Percentiles rank a stretch among this genome's conserved stretches.
Conservation (phyloP, 2,329 filamentous ascomycete genomes). For the Fusarium scirpi region DNA sequence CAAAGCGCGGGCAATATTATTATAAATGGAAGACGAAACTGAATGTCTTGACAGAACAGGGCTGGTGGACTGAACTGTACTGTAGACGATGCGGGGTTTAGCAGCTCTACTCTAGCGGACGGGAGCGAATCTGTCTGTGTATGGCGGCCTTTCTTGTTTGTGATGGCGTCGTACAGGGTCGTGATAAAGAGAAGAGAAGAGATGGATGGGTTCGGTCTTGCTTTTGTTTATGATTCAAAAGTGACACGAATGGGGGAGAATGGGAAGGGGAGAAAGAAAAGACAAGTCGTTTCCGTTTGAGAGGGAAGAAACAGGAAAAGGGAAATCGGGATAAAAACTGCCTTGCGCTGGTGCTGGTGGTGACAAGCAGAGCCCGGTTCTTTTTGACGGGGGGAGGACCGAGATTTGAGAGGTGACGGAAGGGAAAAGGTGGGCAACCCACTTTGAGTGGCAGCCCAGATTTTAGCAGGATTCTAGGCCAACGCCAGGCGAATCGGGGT, state of each 20-base stretch:
- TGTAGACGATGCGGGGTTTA: conserved; percentile 44
- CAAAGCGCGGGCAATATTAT: conserved; percentile 36
- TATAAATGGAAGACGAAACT: conserved; percentile 4
- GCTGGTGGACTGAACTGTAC: conserved; percentile 13
- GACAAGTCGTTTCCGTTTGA: conserved; percentile 16
- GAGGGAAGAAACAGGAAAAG: conserved; percentile 32
- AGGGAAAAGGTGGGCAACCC: conserved; percentile 41
- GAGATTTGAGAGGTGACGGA: conserved; percentile 42
- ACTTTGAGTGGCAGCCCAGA: conserved; percentile 42
- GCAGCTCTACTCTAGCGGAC: conserved; percentile 38
- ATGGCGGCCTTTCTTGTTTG: conserved; percentile 13
- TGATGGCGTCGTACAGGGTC: conserved; percentile 32
- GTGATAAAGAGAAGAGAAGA: conserved; percentile 18
- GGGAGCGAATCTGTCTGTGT: conserved; percentile 28
- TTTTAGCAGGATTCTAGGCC: conserved; percentile 44
- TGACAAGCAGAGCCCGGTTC: conserved; percentile 41
- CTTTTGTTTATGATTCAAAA: conserved; percentile 16
- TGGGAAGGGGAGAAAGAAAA: conserved; percentile 4
- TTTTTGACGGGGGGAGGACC: conserved; percentile 39
- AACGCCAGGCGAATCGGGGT: conserved; percentile 40
- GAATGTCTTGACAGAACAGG: conserved; percentile 29
- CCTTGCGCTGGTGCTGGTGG: conserved; percentile 38
- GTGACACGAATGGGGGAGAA: conserved; percentile 10
- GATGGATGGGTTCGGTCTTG: conserved; percentile 4
- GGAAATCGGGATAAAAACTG: conserved; percentile 35